Evolutionary conservation across 225 moss, liverwort and hornwort genomes (phyloP).

Genomic region (Pleurozium schreberi): DNA sequence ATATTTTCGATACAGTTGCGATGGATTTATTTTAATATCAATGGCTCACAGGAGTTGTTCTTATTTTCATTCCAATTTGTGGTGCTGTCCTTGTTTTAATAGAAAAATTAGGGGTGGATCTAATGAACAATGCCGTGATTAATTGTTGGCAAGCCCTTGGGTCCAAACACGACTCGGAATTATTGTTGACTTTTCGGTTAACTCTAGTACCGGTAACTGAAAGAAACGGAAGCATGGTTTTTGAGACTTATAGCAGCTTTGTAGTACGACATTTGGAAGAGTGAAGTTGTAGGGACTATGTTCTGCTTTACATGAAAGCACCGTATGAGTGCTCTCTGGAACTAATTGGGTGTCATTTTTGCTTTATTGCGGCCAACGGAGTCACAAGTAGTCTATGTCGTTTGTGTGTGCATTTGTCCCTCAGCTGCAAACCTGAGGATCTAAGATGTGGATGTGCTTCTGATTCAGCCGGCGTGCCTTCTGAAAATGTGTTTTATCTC

Average conservation of each 20-base stretch:
- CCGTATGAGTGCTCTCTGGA: background rate
- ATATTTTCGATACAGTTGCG: background rate
- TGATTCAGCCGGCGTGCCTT: slow-evolving; percentile 65
- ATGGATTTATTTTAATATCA: background rate
- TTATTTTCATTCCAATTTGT: background rate
- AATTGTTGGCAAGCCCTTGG: background rate
- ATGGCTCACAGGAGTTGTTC: background rate
- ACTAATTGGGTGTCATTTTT: background rate
- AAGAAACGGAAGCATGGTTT: background rate
- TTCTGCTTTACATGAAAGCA: background rate
- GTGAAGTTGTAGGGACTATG: background rate
- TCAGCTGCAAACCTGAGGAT: background rate
- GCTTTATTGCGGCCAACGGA: background rate
- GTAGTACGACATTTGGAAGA: background rate
- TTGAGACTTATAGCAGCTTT: background rate
- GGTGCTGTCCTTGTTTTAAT: background rate
- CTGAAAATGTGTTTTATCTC: slow-evolving; percentile 71
- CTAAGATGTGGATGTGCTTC: background rate
- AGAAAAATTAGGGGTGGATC: background rate
- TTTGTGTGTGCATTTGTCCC: background rate
- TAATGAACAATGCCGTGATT: too few relatives aligned
- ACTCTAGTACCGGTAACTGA: background rate
- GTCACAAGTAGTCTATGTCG: background rate
- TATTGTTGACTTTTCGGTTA: background rate
- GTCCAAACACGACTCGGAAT: background rate